Base-by-base conservation (phyloP, 768 basidiomycete species). In the Ramaria rubella region DNA sequence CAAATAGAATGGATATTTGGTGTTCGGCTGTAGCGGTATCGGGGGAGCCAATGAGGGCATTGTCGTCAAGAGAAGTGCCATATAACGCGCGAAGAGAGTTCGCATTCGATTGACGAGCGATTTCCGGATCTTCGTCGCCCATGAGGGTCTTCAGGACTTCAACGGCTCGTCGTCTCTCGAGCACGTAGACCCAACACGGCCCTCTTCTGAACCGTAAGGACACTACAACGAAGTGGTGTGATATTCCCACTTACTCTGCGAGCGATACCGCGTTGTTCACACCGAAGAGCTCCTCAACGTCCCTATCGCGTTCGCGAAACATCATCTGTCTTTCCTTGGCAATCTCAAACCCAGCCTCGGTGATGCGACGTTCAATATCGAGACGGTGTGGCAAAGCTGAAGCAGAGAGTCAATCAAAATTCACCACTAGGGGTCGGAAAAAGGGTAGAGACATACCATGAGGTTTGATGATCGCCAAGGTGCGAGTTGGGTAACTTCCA, bases 101-200 rank as follows among this genome's bases (percentile, higher is more conserved):
- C 48, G 86, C 84, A 3, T 81, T 70, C 52, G 79, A 72, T 42
- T 67, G 49, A 23, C 78, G 75, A 0, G 86, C 86, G 14, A 77
- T 63, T 31, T 76, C 75, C 24, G 85, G 81, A 67, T 87, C 84
- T 29, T 68, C 60, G 66, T 83, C 73, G 55, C 87, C 86, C 79
- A 91, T 87, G 63, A 92, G 80, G 0, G 85, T 82, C 45, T 80
- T 75, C 78, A 86, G 85, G 52, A 90, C 87, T 69, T 90, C 83
- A 48, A 93, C 85, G 5, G 90, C 86, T 36, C 86, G 81, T 51
- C 86, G 76, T 34, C 90, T 81, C 67, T 91, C 90, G 59, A 93
- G 84, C 36, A 93, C 86, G 68, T 91, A 93, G 21, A 93, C 88
- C 87, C 90, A 91, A n/a, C 90, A 87, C 19, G 90, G 86, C 57